Conservation (phyloP, 148 eudicot genomes). For the Rhododendron williamsianum region DNA sequence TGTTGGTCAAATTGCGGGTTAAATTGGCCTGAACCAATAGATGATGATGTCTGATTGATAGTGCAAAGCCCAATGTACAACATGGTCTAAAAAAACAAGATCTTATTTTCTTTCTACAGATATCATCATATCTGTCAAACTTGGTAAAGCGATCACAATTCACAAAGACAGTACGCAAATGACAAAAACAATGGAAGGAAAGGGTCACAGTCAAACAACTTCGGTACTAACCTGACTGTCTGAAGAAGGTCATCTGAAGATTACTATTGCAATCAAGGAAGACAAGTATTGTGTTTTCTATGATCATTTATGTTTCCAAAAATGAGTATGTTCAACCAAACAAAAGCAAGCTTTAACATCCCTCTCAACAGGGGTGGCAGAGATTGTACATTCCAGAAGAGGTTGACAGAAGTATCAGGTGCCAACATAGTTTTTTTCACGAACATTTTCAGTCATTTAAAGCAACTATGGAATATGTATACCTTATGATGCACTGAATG, state of each 20-base stretch:
- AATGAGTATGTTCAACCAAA: background rate
- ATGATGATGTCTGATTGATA: background rate
- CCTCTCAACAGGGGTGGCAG: background rate
- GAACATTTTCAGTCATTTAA: background rate
- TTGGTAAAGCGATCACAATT: background rate
- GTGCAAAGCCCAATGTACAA: background rate
- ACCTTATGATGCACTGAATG: background rate
- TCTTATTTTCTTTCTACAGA: background rate
- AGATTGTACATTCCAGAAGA: background rate
- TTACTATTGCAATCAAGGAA: background rate
- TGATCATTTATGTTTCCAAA: background rate
- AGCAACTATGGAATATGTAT: background rate
- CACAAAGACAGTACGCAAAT: background rate
- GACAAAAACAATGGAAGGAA: background rate
- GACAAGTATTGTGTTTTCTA: background rate
- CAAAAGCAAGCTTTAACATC: background rate
- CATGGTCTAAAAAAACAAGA: background rate
- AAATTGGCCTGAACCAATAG: conserved; percentile 5
- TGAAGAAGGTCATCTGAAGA: background rate
- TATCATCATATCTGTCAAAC: background rate
- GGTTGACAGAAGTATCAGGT: background rate
- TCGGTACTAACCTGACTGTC: background rate
- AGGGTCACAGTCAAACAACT: background rate
- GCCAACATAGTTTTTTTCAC: background rate
- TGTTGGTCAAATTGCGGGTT: background rate